phyloP scores from a whole-genome alignment of 306 rosid genomes.

The Calophaca sinica region DNA sequence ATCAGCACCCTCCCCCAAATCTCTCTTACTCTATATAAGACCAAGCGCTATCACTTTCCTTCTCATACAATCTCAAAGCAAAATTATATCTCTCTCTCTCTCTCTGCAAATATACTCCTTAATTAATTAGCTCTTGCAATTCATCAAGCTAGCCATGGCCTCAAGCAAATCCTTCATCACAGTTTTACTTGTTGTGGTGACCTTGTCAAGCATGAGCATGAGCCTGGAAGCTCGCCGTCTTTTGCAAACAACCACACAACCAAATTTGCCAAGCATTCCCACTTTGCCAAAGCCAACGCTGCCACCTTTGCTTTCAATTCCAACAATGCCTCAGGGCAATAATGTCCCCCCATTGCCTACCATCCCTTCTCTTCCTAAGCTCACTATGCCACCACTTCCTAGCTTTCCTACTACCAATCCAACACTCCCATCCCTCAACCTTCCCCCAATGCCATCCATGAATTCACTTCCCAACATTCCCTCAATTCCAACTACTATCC shows the following conservation, averaged over 20 bases:
- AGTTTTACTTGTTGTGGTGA: constrained; percentile 33
- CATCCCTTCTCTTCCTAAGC: not conserved
- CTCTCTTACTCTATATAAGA: constrained; percentile 25
- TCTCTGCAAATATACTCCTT: too few species aligned
- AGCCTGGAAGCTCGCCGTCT: constrained; percentile 45
- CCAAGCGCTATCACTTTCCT: too few species aligned
- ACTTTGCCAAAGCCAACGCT: constrained; percentile 37
- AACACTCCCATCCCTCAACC: constrained; percentile 9
- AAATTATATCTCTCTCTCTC: too few species aligned
- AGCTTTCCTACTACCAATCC: constrained; percentile 20
- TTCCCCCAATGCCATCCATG: constrained; percentile 32
- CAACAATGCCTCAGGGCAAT: constrained; percentile 18
- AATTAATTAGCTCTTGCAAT: not conserved
- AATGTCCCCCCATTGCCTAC: not conserved
- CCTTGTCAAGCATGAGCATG: constrained; percentile 40
- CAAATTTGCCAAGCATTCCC: constrained; percentile 43
- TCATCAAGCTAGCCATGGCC: constrained; percentile 41
- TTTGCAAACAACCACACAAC: constrained; percentile 44
- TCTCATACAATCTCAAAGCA: constrained; percentile 27
- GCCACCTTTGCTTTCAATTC: constrained; percentile 37
- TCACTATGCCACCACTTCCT: constrained; percentile 44
- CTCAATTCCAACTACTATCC: constrained; percentile 41
- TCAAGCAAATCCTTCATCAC: constrained; percentile 20
- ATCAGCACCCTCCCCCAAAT: not conserved
- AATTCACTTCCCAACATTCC: constrained; percentile 29